Percentiles rank a stretch among this genome's conserved stretches.
These are phyloP conservation scores for Aquilaria yunnanensis DNA, from an alignment of 345 rosid genomes.

Conservation along the genomic window DNA sequence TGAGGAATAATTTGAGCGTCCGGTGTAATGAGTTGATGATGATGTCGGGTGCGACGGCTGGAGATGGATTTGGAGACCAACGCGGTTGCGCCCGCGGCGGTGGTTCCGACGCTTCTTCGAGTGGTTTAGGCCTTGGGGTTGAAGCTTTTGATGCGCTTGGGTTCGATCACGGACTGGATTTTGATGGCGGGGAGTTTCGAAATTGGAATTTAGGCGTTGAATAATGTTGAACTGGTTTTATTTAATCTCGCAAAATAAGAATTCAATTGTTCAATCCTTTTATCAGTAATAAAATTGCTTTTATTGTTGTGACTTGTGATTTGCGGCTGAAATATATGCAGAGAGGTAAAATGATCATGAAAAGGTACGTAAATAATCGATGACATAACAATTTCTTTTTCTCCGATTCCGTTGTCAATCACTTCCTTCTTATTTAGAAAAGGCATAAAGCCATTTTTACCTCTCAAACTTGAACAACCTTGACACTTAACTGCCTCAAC, in stretches of 20 bases:
- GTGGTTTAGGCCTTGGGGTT: background rate
- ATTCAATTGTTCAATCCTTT: background rate
- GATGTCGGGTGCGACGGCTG: background rate
- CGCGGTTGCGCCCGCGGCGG: background rate
- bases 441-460: no score
- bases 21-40: conserved; percentile 20
- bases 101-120: background rate
- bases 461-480: no score
- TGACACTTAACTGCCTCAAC: no score
- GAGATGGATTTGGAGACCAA: background rate
- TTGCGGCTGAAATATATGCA: no score
- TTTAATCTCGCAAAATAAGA: background rate
- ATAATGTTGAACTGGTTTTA: background rate
- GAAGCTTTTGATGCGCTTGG: background rate
- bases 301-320: no score
- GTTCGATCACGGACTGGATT: background rate
- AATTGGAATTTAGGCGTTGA: background rate
- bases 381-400: no score
- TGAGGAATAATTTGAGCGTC: conserved; percentile 17
- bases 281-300: no score
- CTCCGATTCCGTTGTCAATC: no score
- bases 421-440: no score
- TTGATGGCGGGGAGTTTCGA: background rate
- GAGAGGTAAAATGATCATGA: no score
- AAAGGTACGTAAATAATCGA: no score